A percentile compares a stretch with the other conserved stretches of the same genome.
Conservation (phyloP, 2,329 filamentous ascomycete genomes). For the Byssothecium circinans region DNA sequence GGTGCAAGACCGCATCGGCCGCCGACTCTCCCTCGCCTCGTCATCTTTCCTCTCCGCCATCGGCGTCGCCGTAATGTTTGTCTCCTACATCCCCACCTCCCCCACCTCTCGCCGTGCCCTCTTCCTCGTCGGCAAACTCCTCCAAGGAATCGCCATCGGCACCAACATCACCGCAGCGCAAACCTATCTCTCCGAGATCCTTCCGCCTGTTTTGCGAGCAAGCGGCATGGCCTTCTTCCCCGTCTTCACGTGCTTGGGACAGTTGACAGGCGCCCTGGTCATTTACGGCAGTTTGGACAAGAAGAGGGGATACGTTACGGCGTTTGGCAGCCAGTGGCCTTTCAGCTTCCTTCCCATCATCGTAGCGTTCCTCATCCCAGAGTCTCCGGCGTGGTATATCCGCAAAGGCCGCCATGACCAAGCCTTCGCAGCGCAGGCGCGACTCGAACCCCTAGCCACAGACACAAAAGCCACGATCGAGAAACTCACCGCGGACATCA, state of each 20-base stretch:
- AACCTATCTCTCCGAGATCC: slow-evolving; percentile 57
- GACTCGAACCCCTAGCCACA: slow-evolving; percentile 49
- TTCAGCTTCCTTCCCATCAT: slow-evolving; percentile 49
- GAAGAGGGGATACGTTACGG: slow-evolving; percentile 43
- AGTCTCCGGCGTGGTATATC: slow-evolving; percentile 55
- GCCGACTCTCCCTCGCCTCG: slow-evolving; percentile 24
- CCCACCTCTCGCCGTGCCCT: slow-evolving; percentile 27
- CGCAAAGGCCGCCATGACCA: slow-evolving; percentile 45
- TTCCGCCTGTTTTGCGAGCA: slow-evolving; percentile 51
- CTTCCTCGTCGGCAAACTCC: slow-evolving; percentile 52
- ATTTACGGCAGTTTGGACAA: slow-evolving; percentile 41
- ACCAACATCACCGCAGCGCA: slow-evolving; percentile 44
- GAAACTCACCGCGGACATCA: slow-evolving; percentile 24
- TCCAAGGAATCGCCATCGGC: slow-evolving; percentile 52
- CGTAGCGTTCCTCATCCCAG: slow-evolving; percentile 52
- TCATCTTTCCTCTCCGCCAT: slow-evolving; percentile 30
- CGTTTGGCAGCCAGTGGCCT: slow-evolving; percentile 51
- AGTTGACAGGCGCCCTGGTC: slow-evolving; percentile 48
- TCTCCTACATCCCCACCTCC: slow-evolving; percentile 27
- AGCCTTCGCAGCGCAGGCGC: slow-evolving; percentile 51
- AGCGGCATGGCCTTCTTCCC: slow-evolving; percentile 54
- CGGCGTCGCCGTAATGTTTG: slow-evolving; percentile 33
- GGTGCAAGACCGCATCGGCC: slow-evolving; percentile 30
- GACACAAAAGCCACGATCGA: slow-evolving; percentile 38
- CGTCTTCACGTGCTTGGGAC: slow-evolving; percentile 53